Percentiles rank a stretch among this genome's conserved stretches.
Evolutionary conservation across 2,329 filamentous ascomycete genomes (phyloP).

Genomic region (Aphanocladium album): DNA sequence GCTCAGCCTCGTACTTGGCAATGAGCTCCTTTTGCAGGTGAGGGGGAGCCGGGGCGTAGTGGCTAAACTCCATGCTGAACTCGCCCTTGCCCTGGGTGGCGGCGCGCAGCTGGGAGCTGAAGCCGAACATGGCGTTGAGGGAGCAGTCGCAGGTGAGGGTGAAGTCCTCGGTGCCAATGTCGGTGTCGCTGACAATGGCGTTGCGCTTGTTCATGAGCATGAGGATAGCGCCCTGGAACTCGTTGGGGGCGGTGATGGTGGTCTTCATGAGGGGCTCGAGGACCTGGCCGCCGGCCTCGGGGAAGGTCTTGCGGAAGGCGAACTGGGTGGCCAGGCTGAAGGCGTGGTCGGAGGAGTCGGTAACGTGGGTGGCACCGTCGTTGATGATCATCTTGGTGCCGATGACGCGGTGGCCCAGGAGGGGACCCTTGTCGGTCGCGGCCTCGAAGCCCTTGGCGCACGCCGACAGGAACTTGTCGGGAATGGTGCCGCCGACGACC

Average conservation of each 20-base stretch:
- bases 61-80: constrained; percentile 98
- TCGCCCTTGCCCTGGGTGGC: constrained; percentile 98
- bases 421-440: constrained; percentile 77
- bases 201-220: constrained; percentile 95
- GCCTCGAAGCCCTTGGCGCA: constrained; percentile 92
- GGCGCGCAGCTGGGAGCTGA: constrained; percentile 83
- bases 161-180: constrained; percentile 91
- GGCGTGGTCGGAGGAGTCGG: constrained; percentile 93
- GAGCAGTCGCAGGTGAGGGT: constrained; percentile 88
- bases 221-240: constrained; percentile 96
- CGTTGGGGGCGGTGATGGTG: constrained; percentile 87
- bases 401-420: constrained; percentile 89
- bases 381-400: constrained; percentile 88
- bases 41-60: constrained; percentile 81
- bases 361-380: constrained; percentile 95
- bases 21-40: constrained; percentile 72
- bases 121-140: constrained; percentile 96
- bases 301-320: constrained; percentile 93
- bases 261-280: constrained; percentile 98
- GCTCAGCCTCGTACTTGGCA: constrained; percentile 54
- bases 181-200: constrained; percentile 90
- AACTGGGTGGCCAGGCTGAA: constrained; percentile 94
- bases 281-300: constrained; percentile 72
- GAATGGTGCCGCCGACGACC: constrained; percentile 83
- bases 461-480: constrained; percentile 91